Percentiles rank a stretch among this genome's conserved stretches.
These are phyloP conservation scores for Afroboletus lepidellus DNA, from an alignment of 1,284 basidiomycete genomes.

Conservation along the genomic window DNA sequence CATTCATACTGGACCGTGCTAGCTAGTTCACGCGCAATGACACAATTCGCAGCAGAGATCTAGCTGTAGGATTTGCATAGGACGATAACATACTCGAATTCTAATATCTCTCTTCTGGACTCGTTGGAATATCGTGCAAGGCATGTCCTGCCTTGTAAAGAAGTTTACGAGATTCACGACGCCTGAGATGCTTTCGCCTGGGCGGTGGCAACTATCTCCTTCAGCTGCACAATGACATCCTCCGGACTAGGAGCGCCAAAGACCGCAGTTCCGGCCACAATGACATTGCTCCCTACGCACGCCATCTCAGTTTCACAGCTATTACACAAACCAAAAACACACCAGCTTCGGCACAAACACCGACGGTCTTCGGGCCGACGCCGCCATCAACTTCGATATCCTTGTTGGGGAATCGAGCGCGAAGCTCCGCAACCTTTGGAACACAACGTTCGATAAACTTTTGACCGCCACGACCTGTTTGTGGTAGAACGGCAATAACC, in stretches of 20 bases:
- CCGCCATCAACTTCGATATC: conserved; percentile 99
- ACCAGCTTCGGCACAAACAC: conserved; percentile 89
- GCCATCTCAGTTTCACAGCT: not conserved
- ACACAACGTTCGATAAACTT: conserved; percentile 95
- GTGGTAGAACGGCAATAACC: not conserved
- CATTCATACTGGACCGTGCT: conserved; percentile 14
- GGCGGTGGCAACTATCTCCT: conserved; percentile 68
- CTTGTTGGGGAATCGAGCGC: conserved; percentile 85
- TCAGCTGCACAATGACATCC: conserved; percentile 73
- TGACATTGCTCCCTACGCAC: conserved; percentile 82
- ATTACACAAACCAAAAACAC: conserved; percentile 25
- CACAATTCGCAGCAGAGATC: conserved; percentile 8
- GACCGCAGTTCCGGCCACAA: conserved; percentile 97
- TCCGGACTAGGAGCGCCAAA: conserved; percentile 83
- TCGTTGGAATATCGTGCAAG: not conserved
- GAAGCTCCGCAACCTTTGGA: conserved; percentile 89
- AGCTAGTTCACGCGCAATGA: conserved; percentile 13
- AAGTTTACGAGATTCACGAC: not conserved
- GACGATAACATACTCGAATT: conserved; percentile 28
- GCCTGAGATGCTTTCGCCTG: conserved; percentile 46
- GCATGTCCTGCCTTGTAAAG: not conserved
- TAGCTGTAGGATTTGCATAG: conserved; percentile 19
- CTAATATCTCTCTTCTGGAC: conserved; percentile 22
- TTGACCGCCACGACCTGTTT: conserved; percentile 85
- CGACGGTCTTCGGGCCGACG: conserved; percentile 89